Conservation (phyloP, 495 filamentous ascomycete species). For the Daldinia vernicosa region DNA sequence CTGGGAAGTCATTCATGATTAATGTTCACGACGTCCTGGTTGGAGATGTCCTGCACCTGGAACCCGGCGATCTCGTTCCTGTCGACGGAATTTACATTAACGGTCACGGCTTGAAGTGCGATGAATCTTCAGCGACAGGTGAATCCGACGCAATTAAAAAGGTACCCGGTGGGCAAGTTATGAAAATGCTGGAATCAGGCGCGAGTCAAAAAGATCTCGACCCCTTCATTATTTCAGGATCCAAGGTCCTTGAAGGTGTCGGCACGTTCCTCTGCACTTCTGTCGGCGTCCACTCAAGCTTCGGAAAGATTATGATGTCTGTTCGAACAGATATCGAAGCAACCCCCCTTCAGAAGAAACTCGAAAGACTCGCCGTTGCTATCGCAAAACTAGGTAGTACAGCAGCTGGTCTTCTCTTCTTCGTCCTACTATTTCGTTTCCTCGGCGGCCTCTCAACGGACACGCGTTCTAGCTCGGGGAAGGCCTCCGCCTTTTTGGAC, state of each 20-base stretch:
- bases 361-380: constrained; percentile 77
- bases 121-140: constrained; percentile 81
- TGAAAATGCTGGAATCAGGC: constrained; percentile 66
- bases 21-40: constrained; percentile 83
- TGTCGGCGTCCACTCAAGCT: constrained; percentile 74
- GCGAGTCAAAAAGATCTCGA: constrained; percentile 63
- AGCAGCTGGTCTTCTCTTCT: constrained; percentile 74
- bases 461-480: constrained; percentile 59
- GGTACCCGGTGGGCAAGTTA: constrained; percentile 68
- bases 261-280: constrained; percentile 81
- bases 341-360: constrained; percentile 79
- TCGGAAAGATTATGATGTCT: constrained; percentile 86
- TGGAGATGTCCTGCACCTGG: constrained; percentile 83
- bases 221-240: constrained; percentile 84
- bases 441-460: constrained; percentile 65
- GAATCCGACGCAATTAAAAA: constrained; percentile 76
- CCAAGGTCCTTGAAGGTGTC: constrained; percentile 82
- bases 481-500: constrained; percentile 78
- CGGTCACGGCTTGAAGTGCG: constrained; percentile 77
- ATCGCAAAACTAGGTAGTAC: constrained; percentile 80
- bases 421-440: constrained; percentile 80
- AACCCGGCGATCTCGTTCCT: constrained; percentile 88
- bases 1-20: constrained; percentile 77
- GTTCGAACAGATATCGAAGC: constrained; percentile 78
- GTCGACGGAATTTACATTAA: constrained; percentile 81